Evolutionary conservation across 257 asterid genomes (phyloP).

Genomic region (Capsicum pubescens): DNA sequence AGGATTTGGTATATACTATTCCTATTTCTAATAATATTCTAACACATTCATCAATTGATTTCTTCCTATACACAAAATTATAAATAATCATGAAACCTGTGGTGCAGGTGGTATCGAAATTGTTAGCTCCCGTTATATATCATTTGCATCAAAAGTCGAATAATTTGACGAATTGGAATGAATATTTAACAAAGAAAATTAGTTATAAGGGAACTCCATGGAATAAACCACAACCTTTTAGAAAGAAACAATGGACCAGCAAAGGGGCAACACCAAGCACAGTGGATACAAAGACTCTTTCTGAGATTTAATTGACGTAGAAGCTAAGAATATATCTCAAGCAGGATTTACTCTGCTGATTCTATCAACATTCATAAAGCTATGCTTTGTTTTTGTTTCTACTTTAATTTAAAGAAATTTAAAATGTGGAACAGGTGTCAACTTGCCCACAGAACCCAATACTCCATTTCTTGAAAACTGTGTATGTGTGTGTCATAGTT

Average conservation of each 20-base stretch:
- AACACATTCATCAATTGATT: slow-evolving; percentile 5
- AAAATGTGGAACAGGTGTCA: not conserved
- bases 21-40: no score
- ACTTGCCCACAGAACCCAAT: no score
- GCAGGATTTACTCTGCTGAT: not conserved
- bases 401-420: not conserved
- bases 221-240: not conserved
- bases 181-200: not conserved
- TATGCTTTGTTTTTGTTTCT: not conserved
- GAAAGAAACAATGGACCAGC: slow-evolving; percentile 13
- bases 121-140: not conserved
- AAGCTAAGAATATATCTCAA: not conserved
- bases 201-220: not conserved
- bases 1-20: no score
- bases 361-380: not conserved
- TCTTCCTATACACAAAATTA: not conserved
- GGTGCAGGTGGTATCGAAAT: not conserved
- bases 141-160: not conserved
- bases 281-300: not conserved
- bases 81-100: not conserved
- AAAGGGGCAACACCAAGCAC: not conserved
- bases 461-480: not conserved
- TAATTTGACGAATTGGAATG: not conserved
- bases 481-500: not conserved
- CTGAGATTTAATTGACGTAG: not conserved